Percentiles rank a stretch among this genome's conserved stretches.
Evolutionary conservation across 1,284 basidiomycete genomes (phyloP).

Genomic region (Xerocomus nothofagi): DNA sequence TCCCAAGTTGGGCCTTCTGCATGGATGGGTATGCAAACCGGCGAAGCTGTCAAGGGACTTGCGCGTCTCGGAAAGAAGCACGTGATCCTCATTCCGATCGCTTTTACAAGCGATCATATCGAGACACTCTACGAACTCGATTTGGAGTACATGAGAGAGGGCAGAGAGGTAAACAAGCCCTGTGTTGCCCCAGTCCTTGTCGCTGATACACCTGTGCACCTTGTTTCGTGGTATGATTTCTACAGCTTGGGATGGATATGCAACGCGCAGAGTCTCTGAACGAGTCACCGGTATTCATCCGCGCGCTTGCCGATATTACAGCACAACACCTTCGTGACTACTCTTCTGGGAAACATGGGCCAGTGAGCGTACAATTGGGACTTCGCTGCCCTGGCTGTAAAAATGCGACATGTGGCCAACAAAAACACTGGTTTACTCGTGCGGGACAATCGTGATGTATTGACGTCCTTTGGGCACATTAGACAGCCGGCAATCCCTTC

Average conservation of each 20-base stretch:
- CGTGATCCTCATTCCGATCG: conserved; percentile 91
- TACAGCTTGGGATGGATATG: conserved; percentile 86
- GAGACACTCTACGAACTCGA: conserved; percentile 98
- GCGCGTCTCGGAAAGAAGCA: conserved; percentile 87
- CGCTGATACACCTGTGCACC: conserved; percentile 5
- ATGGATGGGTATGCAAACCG: conserved; percentile 98
- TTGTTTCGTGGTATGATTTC: conserved; percentile 7
- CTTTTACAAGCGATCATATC: conserved; percentile 99
- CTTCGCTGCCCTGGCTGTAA: conserved; percentile 94
- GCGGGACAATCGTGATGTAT: conserved; percentile 40
- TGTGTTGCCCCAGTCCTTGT: background rate
- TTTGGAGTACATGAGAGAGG: conserved; percentile 91
- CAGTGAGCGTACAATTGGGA: conserved; percentile 78
- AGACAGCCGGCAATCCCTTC: background rate
- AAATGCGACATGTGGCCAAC: conserved; percentile 82
- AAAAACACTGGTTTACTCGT: conserved; percentile 86
- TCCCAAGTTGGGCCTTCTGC: conserved; percentile 96
- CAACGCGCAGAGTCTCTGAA: conserved; percentile 95
- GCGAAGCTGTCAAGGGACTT: conserved; percentile 89
- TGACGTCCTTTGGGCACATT: background rate
- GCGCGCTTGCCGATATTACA: conserved; percentile 93
- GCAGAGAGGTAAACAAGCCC: conserved; percentile 66
- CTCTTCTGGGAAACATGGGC: conserved; percentile 50
- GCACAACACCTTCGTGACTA: conserved; percentile 77
- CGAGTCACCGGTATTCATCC: conserved; percentile 95